Base-by-base conservation (phyloP, 805 yeast species). In the Ogataea polymorpha region DNA sequence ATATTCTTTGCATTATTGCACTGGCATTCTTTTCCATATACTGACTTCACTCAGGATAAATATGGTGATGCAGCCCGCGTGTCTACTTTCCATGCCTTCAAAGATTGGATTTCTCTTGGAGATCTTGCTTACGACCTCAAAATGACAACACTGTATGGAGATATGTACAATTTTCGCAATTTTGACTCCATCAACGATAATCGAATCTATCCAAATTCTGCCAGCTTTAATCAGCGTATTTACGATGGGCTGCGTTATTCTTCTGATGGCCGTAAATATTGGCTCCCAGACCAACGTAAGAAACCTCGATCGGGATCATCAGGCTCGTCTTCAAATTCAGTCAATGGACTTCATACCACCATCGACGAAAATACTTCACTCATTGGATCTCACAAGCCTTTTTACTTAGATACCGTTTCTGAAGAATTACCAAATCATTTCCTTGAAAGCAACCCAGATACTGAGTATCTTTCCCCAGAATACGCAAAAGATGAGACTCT, bases 1-100 rank as follows among this genome's bases (percentile, higher is more conserved):
- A 71, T 89, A 16, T 85, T 79, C 3, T 91, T 93, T 67, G 88
- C 98, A 0, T 62, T 84, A 17, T 82, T 93, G n/a, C 98, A 93
- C 64, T 81, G 89, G 82, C 58, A 71, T 33, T 88, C 98, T 0
- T 93, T 93, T 61, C 79, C 88, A 5, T 85, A 83, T 63, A 65
- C 66, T 3, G 93, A 87, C 29, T 93, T 83, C 58, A 75, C 81
- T 2, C 69, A 77, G 2, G 59, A 74, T 8, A 66, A 64, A 10
- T 65, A 84, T 36, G 89, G 93, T 0, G 82, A 81, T 23, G 82
- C 87, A 29, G 83, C 80, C 0, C 67, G 96, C 32, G 54, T 90
- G 38, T 68, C 77, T 17, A 70, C 80, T 9, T 53, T 46, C 31
- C 71, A 75, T 44, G 96, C 98, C 0, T 41, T 88, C 2, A 71